Evolutionary conservation across 2,329 filamentous ascomycete species (phyloP).

Genomic region (Cercospora sp.): DNA sequence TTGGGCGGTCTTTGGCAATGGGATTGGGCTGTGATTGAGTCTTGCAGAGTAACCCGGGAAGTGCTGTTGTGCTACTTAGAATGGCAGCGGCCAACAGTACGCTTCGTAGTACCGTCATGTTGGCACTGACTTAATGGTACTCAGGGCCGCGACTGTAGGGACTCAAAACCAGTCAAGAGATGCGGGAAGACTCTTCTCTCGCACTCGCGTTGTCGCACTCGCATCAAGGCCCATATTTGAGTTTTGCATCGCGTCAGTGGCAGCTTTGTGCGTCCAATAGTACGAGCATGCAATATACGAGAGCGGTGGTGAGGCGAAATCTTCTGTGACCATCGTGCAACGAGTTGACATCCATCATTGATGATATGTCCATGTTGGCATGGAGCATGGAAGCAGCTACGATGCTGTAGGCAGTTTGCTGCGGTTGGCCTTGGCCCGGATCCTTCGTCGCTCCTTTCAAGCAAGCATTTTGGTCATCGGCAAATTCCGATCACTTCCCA

Average conservation of each 20-base stretch:
- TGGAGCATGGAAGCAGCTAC: neutral
- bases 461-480: neutral
- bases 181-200: neutral
- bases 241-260: slow-evolving; percentile 2
- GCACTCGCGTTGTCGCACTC: neutral
- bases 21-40: slow-evolving; percentile 23
- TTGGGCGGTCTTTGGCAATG: slow-evolving; percentile 15
- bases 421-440: neutral
- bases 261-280: neutral
- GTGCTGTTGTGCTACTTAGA: neutral
- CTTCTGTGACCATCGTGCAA: neutral
- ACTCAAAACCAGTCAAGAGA: neutral
- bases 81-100: neutral
- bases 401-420: neutral
- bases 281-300: neutral
- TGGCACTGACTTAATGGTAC: neutral
- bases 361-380: neutral
- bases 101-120: neutral
- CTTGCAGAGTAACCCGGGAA: slow-evolving; percentile 7
- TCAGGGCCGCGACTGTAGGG: neutral
- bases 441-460: neutral
- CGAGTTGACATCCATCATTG: neutral
- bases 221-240: neutral
- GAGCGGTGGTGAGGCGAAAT: neutral
- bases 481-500: neutral